Base-by-base conservation (phyloP, 23 red algal genomes). In the Gracilaria gracilis region DNA sequence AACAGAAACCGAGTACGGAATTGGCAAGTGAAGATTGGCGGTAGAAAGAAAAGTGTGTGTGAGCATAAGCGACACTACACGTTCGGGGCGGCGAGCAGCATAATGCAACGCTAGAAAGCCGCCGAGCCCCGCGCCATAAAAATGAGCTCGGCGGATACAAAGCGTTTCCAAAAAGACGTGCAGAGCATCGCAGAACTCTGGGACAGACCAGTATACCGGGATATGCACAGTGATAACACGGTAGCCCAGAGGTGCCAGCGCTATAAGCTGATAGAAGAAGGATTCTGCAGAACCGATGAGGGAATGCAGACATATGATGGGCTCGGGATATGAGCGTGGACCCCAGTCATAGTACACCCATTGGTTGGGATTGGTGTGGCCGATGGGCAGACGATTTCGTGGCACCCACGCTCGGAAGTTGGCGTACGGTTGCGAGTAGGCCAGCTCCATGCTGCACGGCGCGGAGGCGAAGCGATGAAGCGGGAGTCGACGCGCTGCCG, bases 351-450 rank as follows among this genome's bases (percentile, higher is more conserved):
- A 98, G 67, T 95, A 98, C 12, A 80, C 20, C 93, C 88, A 95
- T 6, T 58, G 72, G 42, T 67, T 55, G 5, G 90, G 89, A 46
- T 93, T 86, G 16, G 71, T 13, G 57, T 57, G 54, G 80, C 96
- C 96, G 65, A 98, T 83, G 11, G 85, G 53, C 31, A 98, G 39
- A 32, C 50, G 55, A 49, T 98, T 95, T 28, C 91, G 90, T 27
- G 96, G 96, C 12, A 93, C 84, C 92, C 96, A 95, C 44, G 96
- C 96, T 72, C 96, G 92, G 80, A 98, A 98, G 80, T 98, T 95
- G 62, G 96, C 96, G 58, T 95, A 98, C 51, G 83, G 36, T 48
- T 82, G 82, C 25, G 92, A 82, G 69, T 57, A 82, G 32, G 65
- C 83, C 46, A 94, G 79, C 69, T 93, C 81, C 87, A 90, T 90